These are phyloP conservation scores for Vaccinium macrocarpon DNA, from an alignment of 148 eudicot species.

Conservation along the genomic window DNA sequence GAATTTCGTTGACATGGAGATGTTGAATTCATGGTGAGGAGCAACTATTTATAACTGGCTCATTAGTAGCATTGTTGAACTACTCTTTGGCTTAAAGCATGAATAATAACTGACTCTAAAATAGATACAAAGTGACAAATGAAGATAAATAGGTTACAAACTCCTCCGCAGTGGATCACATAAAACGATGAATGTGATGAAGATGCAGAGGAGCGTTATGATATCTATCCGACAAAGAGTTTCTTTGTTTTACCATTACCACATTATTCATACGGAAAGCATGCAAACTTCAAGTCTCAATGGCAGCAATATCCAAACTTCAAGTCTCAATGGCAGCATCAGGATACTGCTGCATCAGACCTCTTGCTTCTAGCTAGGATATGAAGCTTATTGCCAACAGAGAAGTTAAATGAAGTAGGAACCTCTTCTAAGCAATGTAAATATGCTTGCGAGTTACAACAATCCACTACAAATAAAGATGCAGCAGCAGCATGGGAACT, in stretches of 20 bases:
- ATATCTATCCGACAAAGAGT: background rate
- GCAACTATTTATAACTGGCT: background rate
- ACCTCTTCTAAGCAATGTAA: background rate
- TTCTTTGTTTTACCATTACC: background rate
- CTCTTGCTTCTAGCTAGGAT: background rate
- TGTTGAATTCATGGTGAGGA: background rate
- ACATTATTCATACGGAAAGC: background rate
- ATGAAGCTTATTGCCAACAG: background rate
- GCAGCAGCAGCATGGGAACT: background rate
- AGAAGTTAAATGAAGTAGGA: background rate
- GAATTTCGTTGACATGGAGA: background rate
- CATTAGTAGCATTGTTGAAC: background rate
- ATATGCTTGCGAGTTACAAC: background rate
- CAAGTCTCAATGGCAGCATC: constrained; percentile 3
- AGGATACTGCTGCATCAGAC: background rate
- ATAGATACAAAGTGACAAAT: background rate
- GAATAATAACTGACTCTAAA: background rate
- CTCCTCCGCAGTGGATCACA: background rate
- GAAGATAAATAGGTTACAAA: background rate
- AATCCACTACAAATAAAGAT: constrained; percentile 1
- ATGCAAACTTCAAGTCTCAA: background rate
- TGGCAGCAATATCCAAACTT: background rate
- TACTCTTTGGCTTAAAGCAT: background rate
- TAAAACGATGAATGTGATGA: background rate
- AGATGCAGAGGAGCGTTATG: background rate